phyloP scores from a whole-genome alignment of 768 basidiomycete species.

The Scleroderma citrinum region DNA sequence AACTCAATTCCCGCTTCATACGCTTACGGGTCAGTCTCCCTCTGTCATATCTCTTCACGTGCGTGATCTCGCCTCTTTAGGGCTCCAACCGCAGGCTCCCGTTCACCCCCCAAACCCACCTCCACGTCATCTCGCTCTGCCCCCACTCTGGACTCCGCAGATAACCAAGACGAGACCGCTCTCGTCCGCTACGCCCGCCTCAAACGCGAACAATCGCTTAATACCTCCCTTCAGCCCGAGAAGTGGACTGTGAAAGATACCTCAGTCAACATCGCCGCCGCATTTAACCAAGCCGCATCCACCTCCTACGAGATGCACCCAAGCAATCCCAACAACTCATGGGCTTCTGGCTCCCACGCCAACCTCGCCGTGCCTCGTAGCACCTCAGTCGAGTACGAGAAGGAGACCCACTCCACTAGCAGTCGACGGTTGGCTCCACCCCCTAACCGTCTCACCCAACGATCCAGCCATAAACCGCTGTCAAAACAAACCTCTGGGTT shows the following conservation, averaged over 20 bases:
- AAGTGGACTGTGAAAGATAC: constrained; percentile 77
- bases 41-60: constrained; percentile 9
- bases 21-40: constrained; percentile 56
- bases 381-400: constrained; percentile 78
- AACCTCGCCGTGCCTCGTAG: constrained; percentile 54
- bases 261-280: constrained; percentile 80
- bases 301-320: constrained; percentile 36
- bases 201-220: constrained; percentile 36
- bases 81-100: constrained; percentile 48
- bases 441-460: constrained; percentile 40
- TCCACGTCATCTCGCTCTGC: constrained; percentile 29
- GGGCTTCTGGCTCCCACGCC: constrained; percentile 57
- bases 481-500: constrained; percentile 47
- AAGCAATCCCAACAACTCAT: constrained; percentile 53
- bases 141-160: constrained; percentile 35
- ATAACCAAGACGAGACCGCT: constrained; percentile 40
- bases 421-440: constrained; percentile 58
- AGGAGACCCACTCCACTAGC: constrained; percentile 48
- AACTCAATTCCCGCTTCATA: constrained; percentile 53
- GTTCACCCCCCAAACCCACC: constrained; percentile 53
- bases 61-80: constrained; percentile 31
- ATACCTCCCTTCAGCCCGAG: constrained; percentile 43
- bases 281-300: constrained; percentile 66
- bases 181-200: constrained; percentile 44
- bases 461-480: constrained; percentile 39